These are phyloP conservation scores for Miscanthus lutarioriparius DNA, from an alignment of 176 grass and related monocot genomes.

Conservation along the genomic window DNA sequence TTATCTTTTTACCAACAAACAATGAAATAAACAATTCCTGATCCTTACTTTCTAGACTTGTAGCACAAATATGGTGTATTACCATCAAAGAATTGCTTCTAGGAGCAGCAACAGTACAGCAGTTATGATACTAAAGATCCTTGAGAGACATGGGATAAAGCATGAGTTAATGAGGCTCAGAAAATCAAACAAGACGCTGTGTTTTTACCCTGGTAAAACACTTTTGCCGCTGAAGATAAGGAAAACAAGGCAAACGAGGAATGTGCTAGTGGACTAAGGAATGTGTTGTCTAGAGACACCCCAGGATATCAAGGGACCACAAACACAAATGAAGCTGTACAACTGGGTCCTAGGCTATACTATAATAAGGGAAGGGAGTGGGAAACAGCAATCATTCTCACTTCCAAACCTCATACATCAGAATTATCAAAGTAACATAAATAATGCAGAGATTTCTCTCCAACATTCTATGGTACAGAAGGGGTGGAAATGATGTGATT, in stretches of 20 bases:
- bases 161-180: not conserved
- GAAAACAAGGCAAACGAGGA: not conserved
- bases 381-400: constrained; percentile 5
- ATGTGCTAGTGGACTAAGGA: not conserved
- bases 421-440: constrained; percentile 21
- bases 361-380: constrained; percentile 24
- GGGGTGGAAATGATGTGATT: constrained; percentile 4
- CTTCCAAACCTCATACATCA: constrained; percentile 28
- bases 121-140: not conserved
- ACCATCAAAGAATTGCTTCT: not conserved
- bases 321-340: constrained; percentile 15
- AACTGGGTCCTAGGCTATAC: constrained; percentile 25
- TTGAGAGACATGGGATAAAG: not conserved
- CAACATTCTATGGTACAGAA: not conserved
- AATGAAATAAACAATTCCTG: not conserved
- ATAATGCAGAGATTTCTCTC: not conserved
- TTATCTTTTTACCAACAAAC: not conserved
- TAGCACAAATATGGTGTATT: not conserved
- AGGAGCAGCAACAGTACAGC: not conserved
- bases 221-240: constrained; percentile 9
- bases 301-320: constrained; percentile 33
- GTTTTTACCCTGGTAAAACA: not conserved
- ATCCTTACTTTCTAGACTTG: not conserved
- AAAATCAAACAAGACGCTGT: not conserved
- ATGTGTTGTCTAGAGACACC: constrained; percentile 18